These are phyloP conservation scores for Paraphoma sp. DNA, from an alignment of 2,329 filamentous ascomycete species.

Conservation along the genomic window DNA sequence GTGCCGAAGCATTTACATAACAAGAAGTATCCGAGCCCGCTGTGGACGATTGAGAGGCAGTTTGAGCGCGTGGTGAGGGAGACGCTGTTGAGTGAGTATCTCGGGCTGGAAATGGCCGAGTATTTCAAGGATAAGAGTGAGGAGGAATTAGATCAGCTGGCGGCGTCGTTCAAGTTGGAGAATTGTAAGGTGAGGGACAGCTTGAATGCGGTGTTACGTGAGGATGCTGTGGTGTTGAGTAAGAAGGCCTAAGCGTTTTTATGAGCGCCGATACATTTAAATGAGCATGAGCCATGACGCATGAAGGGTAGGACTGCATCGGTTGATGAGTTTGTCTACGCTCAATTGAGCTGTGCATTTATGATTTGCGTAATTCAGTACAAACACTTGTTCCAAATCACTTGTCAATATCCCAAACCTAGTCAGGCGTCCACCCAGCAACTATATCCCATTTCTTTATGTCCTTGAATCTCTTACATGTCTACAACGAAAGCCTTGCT, in stretches of 20 bases:
- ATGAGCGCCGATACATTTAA: no score
- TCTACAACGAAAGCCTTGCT: no score
- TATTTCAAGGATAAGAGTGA: constrained; percentile 16
- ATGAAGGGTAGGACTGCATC: no score
- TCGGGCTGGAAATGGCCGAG: constrained; percentile 16
- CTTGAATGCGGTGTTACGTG: constrained; percentile 9
- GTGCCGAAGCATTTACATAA: constrained; percentile 15
- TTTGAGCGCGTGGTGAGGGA: constrained; percentile 13
- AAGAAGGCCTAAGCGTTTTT: background rate
- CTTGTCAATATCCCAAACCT: no score
- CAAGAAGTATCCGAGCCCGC: constrained; percentile 13
- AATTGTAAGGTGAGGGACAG: constrained; percentile 9
- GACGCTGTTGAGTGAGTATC: constrained; percentile 14
- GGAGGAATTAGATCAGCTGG: constrained; percentile 14
- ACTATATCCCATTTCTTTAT: no score
- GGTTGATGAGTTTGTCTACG: no score
- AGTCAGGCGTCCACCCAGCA: no score
- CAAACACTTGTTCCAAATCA: no score
- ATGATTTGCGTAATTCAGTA: no score
- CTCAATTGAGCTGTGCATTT: no score
- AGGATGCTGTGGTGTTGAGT: constrained; percentile 1
- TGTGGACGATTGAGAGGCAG: constrained; percentile 13
- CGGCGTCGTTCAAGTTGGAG: constrained; percentile 11
- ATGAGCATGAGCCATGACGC: no score
- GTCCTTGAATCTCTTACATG: no score